These are phyloP conservation scores for Cucumis cinereus DNA, from an alignment of 306 rosid genomes.

Conservation along the genomic window DNA sequence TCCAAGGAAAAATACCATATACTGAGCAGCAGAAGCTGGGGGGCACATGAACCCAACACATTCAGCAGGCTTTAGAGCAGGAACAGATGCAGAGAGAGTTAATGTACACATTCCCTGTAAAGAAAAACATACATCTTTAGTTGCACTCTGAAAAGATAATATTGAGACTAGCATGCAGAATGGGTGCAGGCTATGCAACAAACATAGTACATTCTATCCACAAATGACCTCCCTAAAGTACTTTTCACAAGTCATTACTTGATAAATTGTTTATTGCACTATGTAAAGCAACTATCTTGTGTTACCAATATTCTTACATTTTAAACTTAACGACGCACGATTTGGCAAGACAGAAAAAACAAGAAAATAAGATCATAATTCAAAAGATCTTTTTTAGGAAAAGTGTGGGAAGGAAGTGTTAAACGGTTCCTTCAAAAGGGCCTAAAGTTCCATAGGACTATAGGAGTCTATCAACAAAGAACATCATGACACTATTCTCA, in stretches of 20 bases:
- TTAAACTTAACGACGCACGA: background rate
- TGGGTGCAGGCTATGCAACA: background rate
- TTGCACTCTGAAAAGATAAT: background rate
- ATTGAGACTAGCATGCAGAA: background rate
- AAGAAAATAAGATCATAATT: background rate
- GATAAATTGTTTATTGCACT: background rate
- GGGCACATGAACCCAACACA: constrained; percentile 67
- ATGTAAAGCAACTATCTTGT: background rate
- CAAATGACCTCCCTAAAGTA: background rate
- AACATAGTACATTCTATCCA: background rate
- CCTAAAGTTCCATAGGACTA: background rate
- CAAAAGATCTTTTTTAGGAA: background rate
- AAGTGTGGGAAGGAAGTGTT: background rate
- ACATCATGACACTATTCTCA: background rate
- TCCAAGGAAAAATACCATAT: constrained; percentile 75
- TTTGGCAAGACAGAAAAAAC: background rate
- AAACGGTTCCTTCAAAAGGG: background rate
- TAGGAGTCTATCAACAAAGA: background rate
- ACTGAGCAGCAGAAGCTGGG: constrained; percentile 71
- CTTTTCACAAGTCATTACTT: background rate
- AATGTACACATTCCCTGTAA: constrained; percentile 90
- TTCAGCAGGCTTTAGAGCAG: constrained; percentile 54
- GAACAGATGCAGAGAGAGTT: constrained; percentile 82
- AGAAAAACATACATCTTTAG: constrained; percentile 9
- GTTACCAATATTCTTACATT: background rate